Evolutionary conservation across 2,329 filamentous ascomycete genomes (phyloP), one percentile per base, ranked within the genome.

Genomic region (Alternaria metachromatica): DNA sequence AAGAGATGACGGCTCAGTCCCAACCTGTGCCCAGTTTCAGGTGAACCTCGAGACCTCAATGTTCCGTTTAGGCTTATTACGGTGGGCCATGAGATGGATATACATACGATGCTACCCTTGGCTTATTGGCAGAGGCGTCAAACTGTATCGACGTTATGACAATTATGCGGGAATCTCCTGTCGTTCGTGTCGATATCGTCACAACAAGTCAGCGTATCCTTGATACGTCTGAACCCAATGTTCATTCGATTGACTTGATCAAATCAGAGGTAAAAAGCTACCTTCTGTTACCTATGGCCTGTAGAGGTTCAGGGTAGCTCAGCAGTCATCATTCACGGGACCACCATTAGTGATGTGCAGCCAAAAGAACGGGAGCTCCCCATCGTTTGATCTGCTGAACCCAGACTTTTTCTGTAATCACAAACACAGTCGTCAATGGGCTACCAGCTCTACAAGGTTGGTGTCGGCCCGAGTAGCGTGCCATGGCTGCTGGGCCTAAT

Each of bases 401-500:
- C 21, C 21, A n/a, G 4, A 8, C 12, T 46, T 9, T 15, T 26
- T 21, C 18, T 30, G 3, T 50, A 10, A 50, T 4, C 5, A 18
- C n/a, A 21, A 37, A 25, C 25, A 18, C 3, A 23, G 13, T 53
- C 30, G 30, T n/a, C 28, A 37, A 23, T 3, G 7, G 2, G 21
- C 30, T n/a, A 2, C 3, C 28, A 53, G 28, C 49, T 33, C 28
- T 37, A n/a, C 49, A 20, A 51, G 12, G 28, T 53, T 23, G 30
- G 9, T 13, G 28, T 53, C 49, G 49, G 49, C 30, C 55, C 55
- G 59, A 50, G 49, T 65, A 62, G 59, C 58, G 63, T 64, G 54
- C 21, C 8, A 30, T 25, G 10, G 15, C n/a, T 45, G 37, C 53
- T 59, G 28, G 45, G 54, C 30, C 58, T 68, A 37, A 68, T 65